These are phyloP conservation scores for Trametes cingulata DNA, from an alignment of 768 basidiomycete genomes.

Conservation along the genomic window DNA sequence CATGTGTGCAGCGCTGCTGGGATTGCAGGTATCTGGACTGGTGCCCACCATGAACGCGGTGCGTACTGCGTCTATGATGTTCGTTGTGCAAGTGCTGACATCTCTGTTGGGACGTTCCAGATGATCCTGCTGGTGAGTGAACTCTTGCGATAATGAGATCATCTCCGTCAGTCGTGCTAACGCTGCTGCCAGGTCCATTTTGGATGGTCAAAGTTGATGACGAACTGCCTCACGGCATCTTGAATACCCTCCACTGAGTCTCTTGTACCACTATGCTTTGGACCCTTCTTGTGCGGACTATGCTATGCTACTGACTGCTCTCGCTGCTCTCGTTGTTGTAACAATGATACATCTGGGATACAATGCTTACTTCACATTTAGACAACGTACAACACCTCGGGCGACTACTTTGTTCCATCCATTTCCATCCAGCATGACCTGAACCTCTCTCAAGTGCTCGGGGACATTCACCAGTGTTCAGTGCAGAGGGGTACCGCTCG, in stretches of 20 bases:
- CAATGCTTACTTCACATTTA: too few species aligned
- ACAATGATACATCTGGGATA: too few species aligned
- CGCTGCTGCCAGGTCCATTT: conserved; percentile 54
- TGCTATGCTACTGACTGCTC: too few species aligned
- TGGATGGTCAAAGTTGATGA: conserved; percentile 64
- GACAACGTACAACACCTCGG: too few species aligned
- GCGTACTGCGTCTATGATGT: conserved; percentile 8
- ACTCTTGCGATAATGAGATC: too few species aligned
- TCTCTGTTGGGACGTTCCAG: conserved; percentile 31
- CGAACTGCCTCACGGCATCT: conserved; percentile 27
- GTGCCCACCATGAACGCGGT: conserved; percentile 59
- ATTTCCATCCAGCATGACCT: too few species aligned
- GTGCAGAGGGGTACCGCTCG: conserved; percentile 12
- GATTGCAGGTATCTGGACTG: conserved; percentile 69
- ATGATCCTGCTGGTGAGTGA: conserved; percentile 67
- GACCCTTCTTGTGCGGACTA: too few species aligned
- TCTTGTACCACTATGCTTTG: neutral
- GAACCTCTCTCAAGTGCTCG: too few species aligned
- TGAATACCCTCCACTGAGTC: conserved; percentile 12
- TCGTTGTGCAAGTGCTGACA: neutral
- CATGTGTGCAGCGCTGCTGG: conserved; percentile 65
- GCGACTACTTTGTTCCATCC: too few species aligned
- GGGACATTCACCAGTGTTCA: neutral
- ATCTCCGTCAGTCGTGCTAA: too few species aligned
- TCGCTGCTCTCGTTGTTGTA: too few species aligned